Conservation (phyloP, 2,329 filamentous ascomycete species). For the Trichoderma aggressivum region DNA sequence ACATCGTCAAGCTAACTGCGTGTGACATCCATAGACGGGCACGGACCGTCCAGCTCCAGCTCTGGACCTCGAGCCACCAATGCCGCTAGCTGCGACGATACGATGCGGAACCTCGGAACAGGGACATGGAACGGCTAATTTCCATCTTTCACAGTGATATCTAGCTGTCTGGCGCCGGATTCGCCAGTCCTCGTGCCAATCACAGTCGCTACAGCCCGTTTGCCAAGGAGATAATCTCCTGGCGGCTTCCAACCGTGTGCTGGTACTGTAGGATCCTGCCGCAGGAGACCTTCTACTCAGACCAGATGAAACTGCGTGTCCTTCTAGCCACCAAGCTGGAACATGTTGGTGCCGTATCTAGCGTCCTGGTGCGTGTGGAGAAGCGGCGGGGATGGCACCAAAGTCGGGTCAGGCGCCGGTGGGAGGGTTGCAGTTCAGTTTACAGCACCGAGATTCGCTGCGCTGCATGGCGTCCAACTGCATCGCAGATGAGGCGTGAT, state of each 20-base stretch:
- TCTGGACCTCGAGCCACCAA: neutral
- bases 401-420: neutral
- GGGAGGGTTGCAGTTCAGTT: neutral
- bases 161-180: neutral
- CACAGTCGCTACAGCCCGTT: neutral
- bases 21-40: neutral
- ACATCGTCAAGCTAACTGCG: neutral
- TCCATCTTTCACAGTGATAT: neutral
- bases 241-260: neutral
- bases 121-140: neutral
- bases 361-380: conserved; percentile 16
- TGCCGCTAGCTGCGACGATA: neutral
- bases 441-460: neutral
- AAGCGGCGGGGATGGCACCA: conserved; percentile 12
- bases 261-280: neutral
- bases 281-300: neutral
- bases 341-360: conserved; percentile 7
- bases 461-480: neutral
- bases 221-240: neutral
- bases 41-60: neutral
- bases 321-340: neutral
- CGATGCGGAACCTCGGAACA: conserved; percentile 1
- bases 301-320: neutral
- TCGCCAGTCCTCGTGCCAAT: neutral
- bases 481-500: neutral